Evolutionary conservation across 176 grass and related monocot genomes (phyloP), one percentile per base, ranked within the genome.

Genomic region (Dactylis glomerata): DNA sequence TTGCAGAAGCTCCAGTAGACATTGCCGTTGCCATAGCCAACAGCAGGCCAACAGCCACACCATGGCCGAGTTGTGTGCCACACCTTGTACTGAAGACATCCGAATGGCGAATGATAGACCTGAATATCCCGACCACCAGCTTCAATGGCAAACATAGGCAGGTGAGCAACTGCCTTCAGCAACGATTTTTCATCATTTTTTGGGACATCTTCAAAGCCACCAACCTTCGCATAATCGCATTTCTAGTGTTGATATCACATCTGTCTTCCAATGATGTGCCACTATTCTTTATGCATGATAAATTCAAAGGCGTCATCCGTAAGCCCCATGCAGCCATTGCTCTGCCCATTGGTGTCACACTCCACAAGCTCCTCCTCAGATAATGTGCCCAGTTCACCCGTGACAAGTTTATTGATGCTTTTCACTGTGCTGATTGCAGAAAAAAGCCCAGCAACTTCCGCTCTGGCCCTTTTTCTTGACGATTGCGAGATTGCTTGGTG

Each of bases 391-490:
- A 98, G 42, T 80, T 92, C 74, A 41, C 96, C 96, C 2, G 93
- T 96, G 26, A 98, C 93, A 36, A 98, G 84, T n/a, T 98, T 66
- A 89, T 98, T 98, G 23, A 95, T 84, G 12, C 96, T 91, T 30
- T 98, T 93, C 23, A 98, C 96, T 13, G 96, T 78, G 38, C 83
- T 89, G 15, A 94, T 59, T 36, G 96, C 92, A n/a, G 96, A 93
- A 81, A 98, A n/a, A 98, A 46, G 96, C 96, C 96, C 96, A 98
- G 81, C 96, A 92, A 68, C 96, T 98, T 75, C 93, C 96, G n/a
- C n/a, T n/a, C n/a, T n/a, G n/a, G n/a, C n/a, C n/a, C n/a, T n/a
- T n/a, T n/a, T n/a, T n/a, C n/a, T n/a, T n/a, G n/a, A n/a, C n/a
- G n/a, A n/a, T n/a, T n/a, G n/a, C n/a, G n/a, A n/a, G n/a, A n/a